Percentiles rank a stretch among this genome's conserved stretches.
Evolutionary conservation across 2,329 filamentous ascomycete species (phyloP).

Genomic region (Paracorniculantispora psalliotae): DNA sequence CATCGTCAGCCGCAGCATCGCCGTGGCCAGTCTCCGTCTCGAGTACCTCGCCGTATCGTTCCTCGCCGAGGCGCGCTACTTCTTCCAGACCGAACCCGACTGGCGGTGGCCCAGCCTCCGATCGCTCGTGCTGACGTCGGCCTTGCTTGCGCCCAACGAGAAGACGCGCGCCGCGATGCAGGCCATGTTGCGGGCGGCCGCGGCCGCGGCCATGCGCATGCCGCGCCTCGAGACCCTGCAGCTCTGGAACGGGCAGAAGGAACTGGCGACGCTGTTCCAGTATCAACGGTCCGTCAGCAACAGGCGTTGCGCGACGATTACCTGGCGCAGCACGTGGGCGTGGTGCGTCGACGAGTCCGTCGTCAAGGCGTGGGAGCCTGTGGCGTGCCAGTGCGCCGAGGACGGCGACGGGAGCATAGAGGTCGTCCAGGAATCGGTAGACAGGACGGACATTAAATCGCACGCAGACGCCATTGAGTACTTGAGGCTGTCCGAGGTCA

Average conservation of each 20-base stretch:
- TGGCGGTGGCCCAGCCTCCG: slow-evolving; percentile 28
- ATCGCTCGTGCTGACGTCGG: slow-evolving; percentile 28
- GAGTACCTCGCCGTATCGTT: slow-evolving; percentile 27
- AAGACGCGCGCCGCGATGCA: slow-evolving; percentile 18
- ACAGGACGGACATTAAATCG: too few relatives aligned
- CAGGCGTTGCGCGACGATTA: too few relatives aligned
- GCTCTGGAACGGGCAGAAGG: slow-evolving; percentile 28
- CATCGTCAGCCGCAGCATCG: slow-evolving; percentile 26
- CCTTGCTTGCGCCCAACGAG: slow-evolving; percentile 21
- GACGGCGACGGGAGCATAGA: too few relatives aligned
- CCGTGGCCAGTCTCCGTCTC: slow-evolving; percentile 25
- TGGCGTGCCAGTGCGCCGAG: too few relatives aligned
- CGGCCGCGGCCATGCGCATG: slow-evolving; percentile 24
- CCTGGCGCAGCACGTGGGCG: too few relatives aligned
- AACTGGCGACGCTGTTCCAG: slow-evolving; percentile 22
- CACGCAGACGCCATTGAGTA: too few relatives aligned
- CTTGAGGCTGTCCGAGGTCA: too few relatives aligned
- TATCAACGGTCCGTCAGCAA: too few relatives aligned
- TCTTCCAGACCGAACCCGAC: slow-evolving; percentile 23
- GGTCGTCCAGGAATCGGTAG: too few relatives aligned
- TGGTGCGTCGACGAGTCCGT: too few relatives aligned
- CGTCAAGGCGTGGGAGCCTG: too few relatives aligned
- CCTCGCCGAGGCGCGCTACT: slow-evolving; percentile 27
- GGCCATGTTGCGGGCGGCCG: slow-evolving; percentile 24
- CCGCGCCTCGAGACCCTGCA: slow-evolving; percentile 27